phyloP scores from a whole-genome alignment of 2,329 filamentous ascomycete genomes.

The Parastagonospora nodorum region DNA sequence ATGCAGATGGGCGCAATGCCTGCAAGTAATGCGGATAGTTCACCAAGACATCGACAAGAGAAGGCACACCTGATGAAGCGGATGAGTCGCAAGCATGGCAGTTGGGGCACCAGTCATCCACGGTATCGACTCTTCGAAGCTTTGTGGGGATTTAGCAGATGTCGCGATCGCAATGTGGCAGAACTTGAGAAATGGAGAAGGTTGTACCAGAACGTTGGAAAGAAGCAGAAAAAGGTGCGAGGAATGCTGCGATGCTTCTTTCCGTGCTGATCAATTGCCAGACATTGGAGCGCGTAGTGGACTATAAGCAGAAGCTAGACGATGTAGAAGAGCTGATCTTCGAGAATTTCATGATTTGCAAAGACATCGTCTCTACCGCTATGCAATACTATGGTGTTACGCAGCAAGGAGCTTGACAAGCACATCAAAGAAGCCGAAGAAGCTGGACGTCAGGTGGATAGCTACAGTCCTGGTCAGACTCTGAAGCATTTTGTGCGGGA shows the following conservation, averaged over 20 bases:
- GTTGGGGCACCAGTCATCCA: slow-evolving; percentile 22
- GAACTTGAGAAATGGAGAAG: slow-evolving; percentile 29
- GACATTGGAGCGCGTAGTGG: slow-evolving; percentile 22
- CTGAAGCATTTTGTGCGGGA: slow-evolving; percentile 64
- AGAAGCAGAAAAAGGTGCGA: slow-evolving; percentile 27
- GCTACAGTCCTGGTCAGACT: slow-evolving; percentile 57
- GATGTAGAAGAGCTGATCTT: slow-evolving; percentile 51
- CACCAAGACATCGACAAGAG: slow-evolving; percentile 23
- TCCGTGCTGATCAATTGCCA: slow-evolving; percentile 1
- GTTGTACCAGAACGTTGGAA: slow-evolving; percentile 27
- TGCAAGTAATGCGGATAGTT: neutral
- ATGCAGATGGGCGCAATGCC: slow-evolving; percentile 18
- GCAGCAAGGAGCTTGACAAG: slow-evolving; percentile 53
- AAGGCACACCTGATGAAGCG: slow-evolving; percentile 23
- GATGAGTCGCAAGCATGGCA: slow-evolving; percentile 22
- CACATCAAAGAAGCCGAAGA: slow-evolving; percentile 50
- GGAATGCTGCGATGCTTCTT: neutral
- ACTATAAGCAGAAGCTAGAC: slow-evolving; percentile 50
- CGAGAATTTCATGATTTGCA: slow-evolving; percentile 54
- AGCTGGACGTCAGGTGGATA: slow-evolving; percentile 47
- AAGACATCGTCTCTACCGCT: slow-evolving; percentile 53
- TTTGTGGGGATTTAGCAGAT: slow-evolving; percentile 23
- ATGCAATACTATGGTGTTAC: slow-evolving; percentile 55
- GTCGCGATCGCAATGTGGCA: slow-evolving; percentile 21
- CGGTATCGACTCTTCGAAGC: slow-evolving; percentile 28